A percentile compares a stretch with the other conserved stretches of the same genome.
phyloP scores from a whole-genome alignment of 495 filamentous ascomycete species.

The Aspergillus affinis region DNA sequence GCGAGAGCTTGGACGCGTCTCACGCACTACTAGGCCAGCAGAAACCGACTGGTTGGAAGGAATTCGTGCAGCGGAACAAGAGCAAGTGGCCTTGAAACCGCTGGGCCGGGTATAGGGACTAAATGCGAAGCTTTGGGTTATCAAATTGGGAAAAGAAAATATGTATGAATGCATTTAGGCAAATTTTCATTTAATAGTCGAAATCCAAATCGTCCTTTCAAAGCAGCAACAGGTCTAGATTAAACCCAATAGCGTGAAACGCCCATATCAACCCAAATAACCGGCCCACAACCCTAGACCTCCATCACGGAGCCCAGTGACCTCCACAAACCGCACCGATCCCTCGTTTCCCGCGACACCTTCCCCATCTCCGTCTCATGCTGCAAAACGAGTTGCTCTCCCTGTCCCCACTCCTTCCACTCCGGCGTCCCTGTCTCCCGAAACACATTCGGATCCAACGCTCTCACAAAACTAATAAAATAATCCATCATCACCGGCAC shows the following conservation, averaged over 20 bases:
- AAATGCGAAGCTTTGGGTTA: no score
- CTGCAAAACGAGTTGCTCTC: constrained; percentile 41
- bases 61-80: constrained; percentile 14
- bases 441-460: constrained; percentile 57
- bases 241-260: no score
- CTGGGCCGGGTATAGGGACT: no score
- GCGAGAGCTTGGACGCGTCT: constrained; percentile 14
- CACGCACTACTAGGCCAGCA: constrained; percentile 12
- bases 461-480: constrained; percentile 62
- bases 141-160: background rate
- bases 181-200: background rate
- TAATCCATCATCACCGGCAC: constrained; percentile 58
- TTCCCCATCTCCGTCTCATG: constrained; percentile 56
- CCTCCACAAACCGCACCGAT: constrained; percentile 50
- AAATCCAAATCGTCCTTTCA: background rate
- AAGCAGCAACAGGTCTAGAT: no score
- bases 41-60: constrained; percentile 17
- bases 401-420: constrained; percentile 43
- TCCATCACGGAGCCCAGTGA: constrained; percentile 9
- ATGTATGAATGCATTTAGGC: background rate
- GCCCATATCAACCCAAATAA: no score
- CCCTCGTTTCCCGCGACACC: constrained; percentile 38
- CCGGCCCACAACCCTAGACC: background rate
- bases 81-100: background rate
- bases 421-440: constrained; percentile 33